Base-by-base conservation (phyloP, 2,329 filamentous ascomycete species). In the Aspergillus aculeatus region DNA sequence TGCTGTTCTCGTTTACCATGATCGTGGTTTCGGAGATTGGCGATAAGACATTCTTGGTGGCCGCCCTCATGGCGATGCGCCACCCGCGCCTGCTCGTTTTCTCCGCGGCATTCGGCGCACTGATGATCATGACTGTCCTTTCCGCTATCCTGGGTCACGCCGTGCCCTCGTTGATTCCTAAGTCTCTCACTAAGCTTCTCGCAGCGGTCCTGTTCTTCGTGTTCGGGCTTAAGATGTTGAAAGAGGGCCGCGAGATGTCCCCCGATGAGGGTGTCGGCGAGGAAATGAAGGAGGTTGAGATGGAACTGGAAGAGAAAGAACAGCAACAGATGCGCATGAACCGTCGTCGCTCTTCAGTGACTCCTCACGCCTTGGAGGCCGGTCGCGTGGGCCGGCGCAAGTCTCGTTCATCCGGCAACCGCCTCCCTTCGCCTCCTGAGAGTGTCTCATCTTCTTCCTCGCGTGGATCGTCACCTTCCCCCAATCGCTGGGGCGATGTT, bases 31-130 rank as follows among this genome's bases (percentile, higher is more conserved):
- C 94, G 50, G 95, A 99, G 75, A 87, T 99, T 69, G 95, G 95
- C 64, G 95, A 99, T 84, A 99, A 99, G 80, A 99, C 95, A 0
- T 99, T 99, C 81, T 84, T 99, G 48, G 92, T 99, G 23, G 95
- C 95, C 6, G 94, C 93, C 7, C 85, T 99, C 19, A 99, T 99
- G 95, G 95, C 95, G 12, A 99, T 99, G 95, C 95, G 96, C 74
- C 94, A 99, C 71, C 90, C 95, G 63, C 89, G 95, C 55, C 81
- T 96, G 64, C 84, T 98, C 12, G 95, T 99, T 62, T 99, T 99
- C 78, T 90, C 91, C 2, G 92, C 95, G 7, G 95, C 95, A n/a
- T 94, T 96, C 69, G 87, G 89, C 56, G 96, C 95, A 10, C 83
- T 99, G 50, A 86, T 96, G 61, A 85, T 90, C 73, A 99, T 99